Percentiles rank a stretch among this genome's conserved stretches.
phyloP scores from a whole-genome alignment of 208 protist species.

The Phytomonas sp. region DNA sequence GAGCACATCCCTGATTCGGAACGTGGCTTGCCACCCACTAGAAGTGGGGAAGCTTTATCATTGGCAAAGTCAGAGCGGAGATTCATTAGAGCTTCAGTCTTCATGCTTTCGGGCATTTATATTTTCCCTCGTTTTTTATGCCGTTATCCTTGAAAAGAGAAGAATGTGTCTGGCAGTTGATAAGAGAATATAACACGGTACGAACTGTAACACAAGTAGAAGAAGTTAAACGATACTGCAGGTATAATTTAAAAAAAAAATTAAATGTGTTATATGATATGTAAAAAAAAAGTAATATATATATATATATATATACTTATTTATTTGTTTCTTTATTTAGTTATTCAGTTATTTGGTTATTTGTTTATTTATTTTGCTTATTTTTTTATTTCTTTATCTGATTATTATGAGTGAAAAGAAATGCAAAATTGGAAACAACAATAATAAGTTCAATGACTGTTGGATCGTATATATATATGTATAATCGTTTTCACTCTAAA shows the following conservation, averaged over 20 bases:
- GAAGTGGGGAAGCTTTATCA: background rate
- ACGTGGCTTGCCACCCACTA: background rate
- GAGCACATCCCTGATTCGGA: background rate
- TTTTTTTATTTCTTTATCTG: conserved; percentile 5
- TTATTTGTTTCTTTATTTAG: conserved; percentile 7
- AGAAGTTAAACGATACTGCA: background rate
- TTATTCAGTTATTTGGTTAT: conserved; percentile 7
- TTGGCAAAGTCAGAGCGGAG: background rate
- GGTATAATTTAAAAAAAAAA: background rate
- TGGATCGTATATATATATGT: conserved; percentile 12
- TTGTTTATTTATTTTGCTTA: conserved; percentile 11
- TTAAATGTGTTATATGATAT: conserved; percentile 1
- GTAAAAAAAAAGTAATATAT: conserved; percentile 13
- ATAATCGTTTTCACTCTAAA: conserved; percentile 2
- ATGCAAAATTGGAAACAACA: conserved; percentile 3
- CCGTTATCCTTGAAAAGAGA: conserved; percentile 3
- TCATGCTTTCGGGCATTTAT: conserved; percentile 4
- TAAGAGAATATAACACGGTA: conserved; percentile 5
- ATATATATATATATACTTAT: conserved; percentile 18
- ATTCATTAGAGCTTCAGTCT: background rate
- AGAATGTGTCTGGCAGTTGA: background rate
- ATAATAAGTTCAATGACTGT: conserved; percentile 1
- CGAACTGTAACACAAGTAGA: conserved; percentile 9
- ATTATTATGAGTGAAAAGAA: background rate
- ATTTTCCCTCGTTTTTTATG: conserved; percentile 1